Evolutionary conservation across 75 land plant genomes (phyloP), one percentile per base, ranked within the genome.

Genomic region (Pinus taeda): DNA sequence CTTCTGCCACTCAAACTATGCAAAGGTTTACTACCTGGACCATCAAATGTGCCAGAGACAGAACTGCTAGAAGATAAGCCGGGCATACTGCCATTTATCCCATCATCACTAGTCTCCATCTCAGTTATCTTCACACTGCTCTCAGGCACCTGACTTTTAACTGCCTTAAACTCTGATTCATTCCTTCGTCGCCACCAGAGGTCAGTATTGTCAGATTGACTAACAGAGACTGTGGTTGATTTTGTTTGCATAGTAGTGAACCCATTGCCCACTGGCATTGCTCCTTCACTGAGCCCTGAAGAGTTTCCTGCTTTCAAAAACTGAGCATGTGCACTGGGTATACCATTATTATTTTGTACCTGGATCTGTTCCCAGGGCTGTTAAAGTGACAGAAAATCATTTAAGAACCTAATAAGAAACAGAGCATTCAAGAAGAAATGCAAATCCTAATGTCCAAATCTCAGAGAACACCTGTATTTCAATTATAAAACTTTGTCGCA

Each of bases 361-460:
- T 83, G 80, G 62, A 49, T 56, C 26, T 61, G 66, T 70, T 88
- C 90, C 90, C 90, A 88, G 3, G 90, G 90, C 75, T 74, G 75
- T 57, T 29, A 22, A 74, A 53, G 57, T 69, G 71, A 3, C 3
- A 42, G 53, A 2, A 67, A 20, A 39, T 37, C 37, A 69, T 69
- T 69, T 7, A 39, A 20, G 53, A 69, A 67, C 49, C 1, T 1
- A n/a, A 18, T 20, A 69, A 2, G 20, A 64, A 67, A 12, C 29
- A 0, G 20, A 9, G 21, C 53, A 69, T 69, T 69, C 45, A 42
- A 39, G 49, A 69, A 42, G 37, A 42, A 21, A 20, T 17, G 71
- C 33, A 33, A 33, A 62, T 17, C 8, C 53, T 45, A 39, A 67
- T n/a, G 37, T 67, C 42, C 15, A 64, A 64, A 64, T 64, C 37